Percentiles rank a stretch among this genome's conserved stretches.
Conservation (phyloP, 2,329 filamentous ascomycete species). For the Alternaria atra region DNA sequence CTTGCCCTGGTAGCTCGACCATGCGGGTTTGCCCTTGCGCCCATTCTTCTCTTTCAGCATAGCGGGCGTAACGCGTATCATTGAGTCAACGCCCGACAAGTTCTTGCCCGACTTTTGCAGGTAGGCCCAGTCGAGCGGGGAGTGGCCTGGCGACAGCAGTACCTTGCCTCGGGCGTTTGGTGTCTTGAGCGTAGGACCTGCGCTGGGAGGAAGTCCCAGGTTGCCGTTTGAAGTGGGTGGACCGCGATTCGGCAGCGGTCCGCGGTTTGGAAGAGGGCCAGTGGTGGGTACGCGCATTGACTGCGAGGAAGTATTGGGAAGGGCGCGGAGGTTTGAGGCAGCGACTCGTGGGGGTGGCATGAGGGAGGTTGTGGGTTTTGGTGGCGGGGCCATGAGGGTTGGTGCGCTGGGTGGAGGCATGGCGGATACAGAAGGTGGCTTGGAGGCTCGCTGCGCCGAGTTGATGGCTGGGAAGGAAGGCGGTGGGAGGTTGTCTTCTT, state of each 20-base stretch:
- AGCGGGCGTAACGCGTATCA: conserved; percentile 79
- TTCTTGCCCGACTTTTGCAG: conserved; percentile 74
- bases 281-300: conserved; percentile 54
- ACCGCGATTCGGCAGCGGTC: conserved; percentile 53
- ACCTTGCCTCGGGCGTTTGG: conserved; percentile 69
- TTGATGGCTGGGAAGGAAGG: conserved; percentile 58
- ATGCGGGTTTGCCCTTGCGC: conserved; percentile 84
- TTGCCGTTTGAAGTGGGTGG: conserved; percentile 54
- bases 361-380: conserved; percentile 38
- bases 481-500: conserved; percentile 49
- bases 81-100: conserved; percentile 61
- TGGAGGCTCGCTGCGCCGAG: conserved; percentile 56
- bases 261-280: conserved; percentile 60
- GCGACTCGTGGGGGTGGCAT: conserved; percentile 51
- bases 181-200: conserved; percentile 45
- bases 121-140: conserved; percentile 94
- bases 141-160: conserved; percentile 86
- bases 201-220: conserved; percentile 45
- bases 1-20: conserved; percentile 87
- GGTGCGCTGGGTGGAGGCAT: conserved; percentile 28
- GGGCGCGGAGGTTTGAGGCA: conserved; percentile 47
- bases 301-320: conserved; percentile 35
- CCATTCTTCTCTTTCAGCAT: conserved; percentile 82
- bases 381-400: conserved; percentile 48
- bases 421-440: conserved; percentile 19